Percentiles rank a stretch among this genome's conserved stretches.
These are phyloP conservation scores for Gloeophyllum trabeum DNA, from an alignment of 768 basidiomycete genomes.

Conservation along the genomic window DNA sequence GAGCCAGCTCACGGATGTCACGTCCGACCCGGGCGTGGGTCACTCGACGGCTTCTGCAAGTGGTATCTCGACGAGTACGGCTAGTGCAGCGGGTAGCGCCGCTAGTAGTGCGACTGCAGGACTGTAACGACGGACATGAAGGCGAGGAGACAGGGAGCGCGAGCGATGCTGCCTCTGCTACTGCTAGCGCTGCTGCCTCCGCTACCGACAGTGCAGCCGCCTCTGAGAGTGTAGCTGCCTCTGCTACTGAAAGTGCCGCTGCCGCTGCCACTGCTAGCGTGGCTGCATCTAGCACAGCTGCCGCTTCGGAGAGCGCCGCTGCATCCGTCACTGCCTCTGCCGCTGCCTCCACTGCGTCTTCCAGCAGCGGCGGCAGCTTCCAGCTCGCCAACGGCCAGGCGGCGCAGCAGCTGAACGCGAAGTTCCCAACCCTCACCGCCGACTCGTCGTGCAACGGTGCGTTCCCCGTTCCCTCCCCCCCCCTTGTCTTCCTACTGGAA, in stretches of 20 bases:
- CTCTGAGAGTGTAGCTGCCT: background rate
- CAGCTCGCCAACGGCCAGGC: constrained; percentile 10
- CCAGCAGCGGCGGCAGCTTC: constrained; percentile 7
- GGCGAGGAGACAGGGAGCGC: background rate
- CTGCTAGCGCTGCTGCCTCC: background rate
- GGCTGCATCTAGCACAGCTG: too few relatives aligned
- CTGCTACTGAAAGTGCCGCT: constrained; percentile 4
- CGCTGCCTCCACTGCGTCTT: constrained; percentile 2
- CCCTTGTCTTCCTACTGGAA: background rate
- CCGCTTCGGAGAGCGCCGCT: too few relatives aligned
- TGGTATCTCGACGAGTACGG: too few relatives aligned
- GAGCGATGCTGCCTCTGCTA: constrained; percentile 1
- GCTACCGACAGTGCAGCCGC: constrained; percentile 4
- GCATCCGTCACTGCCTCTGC: constrained; percentile 1
- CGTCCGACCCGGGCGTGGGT: constrained; percentile 22
- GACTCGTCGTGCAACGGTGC: constrained; percentile 14
- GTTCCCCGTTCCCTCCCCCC: background rate
- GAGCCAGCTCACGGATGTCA: constrained; percentile 25
- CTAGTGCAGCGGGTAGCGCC: too few relatives aligned
- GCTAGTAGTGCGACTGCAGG: too few relatives aligned
- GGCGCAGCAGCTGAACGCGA: constrained; percentile 9
- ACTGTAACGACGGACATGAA: too few relatives aligned
- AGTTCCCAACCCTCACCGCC: constrained; percentile 14
- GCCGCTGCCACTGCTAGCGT: constrained; percentile 1
- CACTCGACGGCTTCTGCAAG: too few relatives aligned